A percentile compares a stretch with the other conserved stretches of the same genome.
Evolutionary conservation across 2,329 filamentous ascomycete genomes (phyloP).

Genomic region (Knoxdaviesia proteae): DNA sequence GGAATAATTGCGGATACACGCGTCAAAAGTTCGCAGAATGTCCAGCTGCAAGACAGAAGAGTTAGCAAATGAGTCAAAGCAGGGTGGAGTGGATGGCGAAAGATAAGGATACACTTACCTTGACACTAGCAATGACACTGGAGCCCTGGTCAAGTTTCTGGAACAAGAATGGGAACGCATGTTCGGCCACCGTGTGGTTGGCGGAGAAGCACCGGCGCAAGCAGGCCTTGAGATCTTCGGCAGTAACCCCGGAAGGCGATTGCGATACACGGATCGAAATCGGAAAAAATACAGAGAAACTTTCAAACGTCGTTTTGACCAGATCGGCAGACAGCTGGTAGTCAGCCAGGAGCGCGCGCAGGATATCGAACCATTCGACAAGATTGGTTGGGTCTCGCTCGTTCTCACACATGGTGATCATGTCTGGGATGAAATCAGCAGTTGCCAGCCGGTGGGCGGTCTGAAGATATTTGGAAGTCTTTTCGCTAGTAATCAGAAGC

Average conservation of each 20-base stretch:
- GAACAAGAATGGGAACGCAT: slow-evolving; percentile 31
- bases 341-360: slow-evolving; percentile 21
- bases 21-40: slow-evolving; percentile 32
- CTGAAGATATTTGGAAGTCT: too few species aligned
- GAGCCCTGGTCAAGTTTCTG: slow-evolving; percentile 38
- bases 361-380: slow-evolving; percentile 33
- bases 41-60: slow-evolving; percentile 20
- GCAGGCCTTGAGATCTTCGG: slow-evolving; percentile 32
- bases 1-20: slow-evolving; percentile 28
- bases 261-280: slow-evolving; percentile 33
- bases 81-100: not conserved
- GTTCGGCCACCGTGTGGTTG: slow-evolving; percentile 21
- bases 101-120: slow-evolving; percentile 15
- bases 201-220: slow-evolving; percentile 33
- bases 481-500: too few species aligned
- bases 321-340: slow-evolving; percentile 24
- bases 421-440: slow-evolving; percentile 24
- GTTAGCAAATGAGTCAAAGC: not conserved
- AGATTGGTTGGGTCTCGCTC: slow-evolving; percentile 37
- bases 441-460: too few species aligned
- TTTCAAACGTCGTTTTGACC: slow-evolving; percentile 27
- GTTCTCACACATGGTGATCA: slow-evolving; percentile 28
- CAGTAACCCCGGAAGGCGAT: slow-evolving; percentile 27
- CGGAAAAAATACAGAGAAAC: slow-evolving; percentile 39
- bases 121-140: slow-evolving; percentile 35